Evolutionary conservation across 192 early-diverging fungal species (phyloP).

Genomic region (Coemansia sp.): DNA sequence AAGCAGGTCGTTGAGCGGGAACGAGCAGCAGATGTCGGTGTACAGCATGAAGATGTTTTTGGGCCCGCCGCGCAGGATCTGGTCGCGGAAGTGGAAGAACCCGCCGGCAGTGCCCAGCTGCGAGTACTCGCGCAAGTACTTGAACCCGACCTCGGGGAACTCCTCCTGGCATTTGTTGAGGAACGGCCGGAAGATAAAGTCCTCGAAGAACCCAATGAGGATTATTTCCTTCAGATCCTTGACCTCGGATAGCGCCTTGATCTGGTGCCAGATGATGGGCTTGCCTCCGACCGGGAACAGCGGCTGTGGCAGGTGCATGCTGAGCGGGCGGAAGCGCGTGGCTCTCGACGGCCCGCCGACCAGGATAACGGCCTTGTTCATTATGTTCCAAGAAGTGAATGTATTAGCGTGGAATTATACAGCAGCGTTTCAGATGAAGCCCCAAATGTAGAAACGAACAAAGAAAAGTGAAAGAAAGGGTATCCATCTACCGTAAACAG

Average conservation of each 20-base stretch:
- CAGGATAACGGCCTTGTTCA: constrained; percentile 89
- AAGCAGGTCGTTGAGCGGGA: constrained; percentile 87
- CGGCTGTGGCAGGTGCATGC: constrained; percentile 95
- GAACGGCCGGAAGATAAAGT: constrained; percentile 87
- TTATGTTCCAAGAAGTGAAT: background rate
- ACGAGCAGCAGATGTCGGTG: constrained; percentile 93
- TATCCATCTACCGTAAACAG: too few relatives aligned
- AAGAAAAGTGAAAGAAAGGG: background rate
- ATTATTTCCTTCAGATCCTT: constrained; percentile 90
- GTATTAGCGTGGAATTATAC: background rate
- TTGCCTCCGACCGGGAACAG: constrained; percentile 96
- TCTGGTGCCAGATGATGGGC: constrained; percentile 97
- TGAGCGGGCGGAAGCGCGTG: constrained; percentile 96
- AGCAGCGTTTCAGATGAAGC: background rate
- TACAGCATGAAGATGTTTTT: constrained; percentile 95
- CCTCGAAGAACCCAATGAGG: constrained; percentile 96
- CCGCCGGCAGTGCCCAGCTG: constrained; percentile 96
- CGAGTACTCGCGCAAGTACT: constrained; percentile 97
- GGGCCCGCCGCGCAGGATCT: constrained; percentile 87
- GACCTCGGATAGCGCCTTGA: constrained; percentile 86
- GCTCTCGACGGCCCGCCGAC: constrained; percentile 97
- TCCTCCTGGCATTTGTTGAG: constrained; percentile 82
- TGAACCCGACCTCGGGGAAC: constrained; percentile 82
- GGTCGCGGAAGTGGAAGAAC: constrained; percentile 98
- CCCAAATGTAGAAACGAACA: background rate